These are phyloP conservation scores for Citrus mangshanensis DNA, from an alignment of 345 rosid species.

Conservation along the genomic window DNA sequence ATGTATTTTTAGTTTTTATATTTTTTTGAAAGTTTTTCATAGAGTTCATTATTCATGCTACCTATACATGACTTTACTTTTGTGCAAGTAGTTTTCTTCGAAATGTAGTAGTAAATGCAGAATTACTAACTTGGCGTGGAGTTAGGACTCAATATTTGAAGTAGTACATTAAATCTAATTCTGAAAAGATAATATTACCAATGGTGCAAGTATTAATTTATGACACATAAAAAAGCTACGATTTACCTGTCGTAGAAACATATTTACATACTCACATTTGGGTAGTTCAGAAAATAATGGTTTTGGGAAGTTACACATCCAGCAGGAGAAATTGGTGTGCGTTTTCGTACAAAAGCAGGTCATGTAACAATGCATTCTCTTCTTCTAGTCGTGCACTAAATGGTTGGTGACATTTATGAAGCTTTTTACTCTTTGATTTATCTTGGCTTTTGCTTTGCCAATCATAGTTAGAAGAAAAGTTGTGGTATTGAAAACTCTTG, in stretches of 20 bases:
- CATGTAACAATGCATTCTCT: not conserved
- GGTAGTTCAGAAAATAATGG: not conserved
- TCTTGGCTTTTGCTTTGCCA: not conserved
- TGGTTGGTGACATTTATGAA: not conserved
- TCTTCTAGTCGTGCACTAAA: not conserved
- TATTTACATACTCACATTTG: not conserved
- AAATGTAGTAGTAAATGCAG: not conserved
- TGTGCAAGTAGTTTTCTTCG: not conserved
- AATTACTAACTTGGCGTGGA: not conserved
- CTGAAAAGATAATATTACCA: not conserved
- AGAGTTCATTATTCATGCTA: not conserved
- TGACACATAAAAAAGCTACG: not conserved
- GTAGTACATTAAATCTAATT: not conserved
- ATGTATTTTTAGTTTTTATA: slow-evolving; percentile 14
- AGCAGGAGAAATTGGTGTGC: not conserved
- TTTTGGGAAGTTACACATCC: not conserved
- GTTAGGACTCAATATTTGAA: not conserved
- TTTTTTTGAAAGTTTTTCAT: not conserved
- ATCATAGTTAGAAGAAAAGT: slow-evolving; percentile 4
- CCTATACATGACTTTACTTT: not conserved
- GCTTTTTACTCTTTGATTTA: not conserved
- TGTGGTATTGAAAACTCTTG: not conserved
- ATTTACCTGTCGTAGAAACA: not conserved
- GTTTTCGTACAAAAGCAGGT: not conserved
- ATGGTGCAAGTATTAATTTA: not conserved